These are phyloP conservation scores for Suhomyces kilbournensis DNA, from an alignment of 805 yeast species.

Conservation along the genomic window DNA sequence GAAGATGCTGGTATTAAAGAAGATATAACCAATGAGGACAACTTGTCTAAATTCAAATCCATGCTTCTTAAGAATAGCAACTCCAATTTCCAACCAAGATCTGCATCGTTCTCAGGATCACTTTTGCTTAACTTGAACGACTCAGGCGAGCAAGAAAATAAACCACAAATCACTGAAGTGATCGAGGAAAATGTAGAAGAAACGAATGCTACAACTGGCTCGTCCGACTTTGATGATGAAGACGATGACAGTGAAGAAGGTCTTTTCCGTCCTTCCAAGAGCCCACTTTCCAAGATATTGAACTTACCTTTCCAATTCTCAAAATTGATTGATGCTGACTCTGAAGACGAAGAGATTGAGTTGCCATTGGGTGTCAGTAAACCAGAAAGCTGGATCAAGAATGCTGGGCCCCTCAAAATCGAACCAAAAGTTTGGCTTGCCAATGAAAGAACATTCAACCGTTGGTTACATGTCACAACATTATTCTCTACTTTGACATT, in stretches of 20 bases:
- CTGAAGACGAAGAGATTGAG: conserved; percentile 78
- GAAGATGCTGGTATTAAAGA: conserved; percentile 8
- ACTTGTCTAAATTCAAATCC: conserved; percentile 39
- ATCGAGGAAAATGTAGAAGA: conserved; percentile 9
- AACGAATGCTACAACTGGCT: conserved; percentile 13
- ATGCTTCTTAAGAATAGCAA: conserved; percentile 31
- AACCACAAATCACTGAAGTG: background rate
- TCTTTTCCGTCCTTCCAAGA: background rate
- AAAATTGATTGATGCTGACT: conserved; percentile 60
- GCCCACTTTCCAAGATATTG: conserved; percentile 17
- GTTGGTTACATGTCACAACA: conserved; percentile 91
- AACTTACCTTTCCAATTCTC: conserved; percentile 26
- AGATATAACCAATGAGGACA: conserved; percentile 49
- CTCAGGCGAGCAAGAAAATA: conserved; percentile 2
- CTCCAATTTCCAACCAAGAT: conserved; percentile 32
- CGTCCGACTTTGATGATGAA: conserved; percentile 30
- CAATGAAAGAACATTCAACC: conserved; percentile 92
- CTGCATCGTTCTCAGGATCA: conserved; percentile 40
- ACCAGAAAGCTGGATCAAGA: conserved; percentile 76
- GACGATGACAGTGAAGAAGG: conserved; percentile 28
- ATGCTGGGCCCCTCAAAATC: conserved; percentile 87
- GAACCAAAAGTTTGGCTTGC: conserved; percentile 99
- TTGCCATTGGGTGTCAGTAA: conserved; percentile 87
- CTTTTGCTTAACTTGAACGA: conserved; percentile 15
- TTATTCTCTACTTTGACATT: conserved; percentile 82